Base-by-base conservation (phyloP, 2,329 filamentous ascomycete genomes). In the Cytospora leucostoma region DNA sequence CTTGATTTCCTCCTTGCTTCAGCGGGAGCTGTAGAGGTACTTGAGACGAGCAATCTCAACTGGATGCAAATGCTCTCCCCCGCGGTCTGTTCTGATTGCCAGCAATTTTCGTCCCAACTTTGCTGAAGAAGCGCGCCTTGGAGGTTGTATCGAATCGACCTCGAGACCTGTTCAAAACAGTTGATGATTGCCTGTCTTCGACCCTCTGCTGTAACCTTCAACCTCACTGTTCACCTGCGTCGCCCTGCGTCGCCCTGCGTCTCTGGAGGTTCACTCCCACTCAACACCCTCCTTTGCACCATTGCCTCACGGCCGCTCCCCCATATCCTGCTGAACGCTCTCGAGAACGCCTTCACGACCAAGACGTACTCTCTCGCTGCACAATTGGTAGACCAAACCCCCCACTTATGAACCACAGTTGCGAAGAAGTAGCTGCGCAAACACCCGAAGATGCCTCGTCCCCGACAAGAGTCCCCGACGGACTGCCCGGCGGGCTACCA, bases 401-500 rank as follows among this genome's bases (percentile, higher is more conserved):
- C 1, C 44, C 19, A 21, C n/a, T 3, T 27, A 21, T 12, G 44
- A 10, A n/a, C 1, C 21, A n/a, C 44, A 11, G 4, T 47, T 21
- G n/a, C 44, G n/a, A 47, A 8, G 15, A 47, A 21, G 8, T 11
- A 21, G n/a, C 44, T 21, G 13, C 44, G 1, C 44, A 21, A 3
- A 47, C n/a, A n/a, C 17, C 19, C 12, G 44, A 4, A 3, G 44
- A 12, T 12, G 44, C 44, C 44, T 47, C n/a, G 11, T 3, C 1
- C 4, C 44, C 19, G 44, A 3, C 10, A 21, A 3, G 10, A 47
- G n/a, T 47, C n/a, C 44, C 12, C 10, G 12, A 2, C 33, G 13
- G 55, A 58, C 55, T 80, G 79, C 55, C 65, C 70, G 7, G 4
- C 62, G 8, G 74, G 72, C 63, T 67, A 67, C 21, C 37, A 57